Conservation (phyloP, 1,284 basidiomycete species). For the Ganoderma sinense region DNA sequence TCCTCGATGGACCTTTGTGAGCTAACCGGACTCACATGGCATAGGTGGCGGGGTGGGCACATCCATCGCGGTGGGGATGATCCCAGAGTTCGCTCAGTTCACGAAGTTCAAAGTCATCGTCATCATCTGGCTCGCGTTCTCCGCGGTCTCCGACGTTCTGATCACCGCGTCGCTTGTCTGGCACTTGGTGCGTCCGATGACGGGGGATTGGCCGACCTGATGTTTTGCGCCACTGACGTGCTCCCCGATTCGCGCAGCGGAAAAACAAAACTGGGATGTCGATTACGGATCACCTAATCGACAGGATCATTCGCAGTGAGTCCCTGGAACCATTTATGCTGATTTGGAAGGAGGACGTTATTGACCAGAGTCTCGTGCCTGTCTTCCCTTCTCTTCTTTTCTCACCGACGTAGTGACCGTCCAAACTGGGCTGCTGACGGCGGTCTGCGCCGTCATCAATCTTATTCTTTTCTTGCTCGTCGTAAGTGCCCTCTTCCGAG, state of each 20-base stretch:
- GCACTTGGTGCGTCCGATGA: not conserved
- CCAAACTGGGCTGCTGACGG: conserved; percentile 47
- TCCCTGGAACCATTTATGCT: not conserved
- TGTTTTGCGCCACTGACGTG: not conserved
- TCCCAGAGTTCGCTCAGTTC: conserved; percentile 41
- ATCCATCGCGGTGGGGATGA: conserved; percentile 42
- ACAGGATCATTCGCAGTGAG: conserved; percentile 46
- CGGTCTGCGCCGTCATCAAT: conserved; percentile 26
- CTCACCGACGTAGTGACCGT: conserved; percentile 42
- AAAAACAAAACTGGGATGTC: conserved; percentile 39
- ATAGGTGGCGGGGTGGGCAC: conserved; percentile 43
- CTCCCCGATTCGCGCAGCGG: conserved; percentile 32
- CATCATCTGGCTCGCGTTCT: conserved; percentile 43
- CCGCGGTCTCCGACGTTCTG: conserved; percentile 39
- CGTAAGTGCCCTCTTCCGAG: conserved; percentile 4
- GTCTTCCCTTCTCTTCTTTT: not conserved
- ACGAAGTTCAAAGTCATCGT: conserved; percentile 43
- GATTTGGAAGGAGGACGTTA: not conserved
- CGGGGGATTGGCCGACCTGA: not conserved
- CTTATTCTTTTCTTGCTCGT: conserved; percentile 14
- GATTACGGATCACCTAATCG: conserved; percentile 33
- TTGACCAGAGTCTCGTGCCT: not conserved
- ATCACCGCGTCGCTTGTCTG: conserved; percentile 39
- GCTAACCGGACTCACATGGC: not conserved
- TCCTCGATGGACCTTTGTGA: not conserved